phyloP scores from a whole-genome alignment of 257 asterid genomes.

The Linderniella brevidens region DNA sequence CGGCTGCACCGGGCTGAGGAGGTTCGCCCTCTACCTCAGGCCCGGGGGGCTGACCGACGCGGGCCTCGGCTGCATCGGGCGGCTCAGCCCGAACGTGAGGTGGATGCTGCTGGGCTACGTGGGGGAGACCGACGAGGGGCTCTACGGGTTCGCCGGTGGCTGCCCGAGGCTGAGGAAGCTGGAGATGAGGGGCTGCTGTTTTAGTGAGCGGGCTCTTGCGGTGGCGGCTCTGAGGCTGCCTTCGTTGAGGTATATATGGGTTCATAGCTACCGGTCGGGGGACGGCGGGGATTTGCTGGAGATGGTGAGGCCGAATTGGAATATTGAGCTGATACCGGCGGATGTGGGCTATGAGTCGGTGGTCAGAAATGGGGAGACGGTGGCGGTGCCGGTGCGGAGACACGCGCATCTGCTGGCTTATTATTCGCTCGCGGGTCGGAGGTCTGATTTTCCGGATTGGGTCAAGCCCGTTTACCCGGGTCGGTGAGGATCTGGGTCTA shows the following conservation, averaged over 20 bases:
- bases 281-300: neutral
- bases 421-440: conserved; percentile 2
- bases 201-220: conserved; percentile 2
- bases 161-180: conserved; percentile 5
- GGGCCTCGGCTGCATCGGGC: conserved; percentile 1
- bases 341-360: neutral
- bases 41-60: conserved; percentile 3
- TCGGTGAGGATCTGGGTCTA: no score
- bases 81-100: neutral
- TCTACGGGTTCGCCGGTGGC: neutral
- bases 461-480: neutral
- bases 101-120: conserved; percentile 6
- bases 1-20: neutral
- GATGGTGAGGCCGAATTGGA: conserved; percentile 3
- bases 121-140: conserved; percentile 2
- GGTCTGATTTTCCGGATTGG: conserved; percentile 1
- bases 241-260: conserved; percentile 4
- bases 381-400: neutral
- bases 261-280: neutral
- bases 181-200: conserved; percentile 5
- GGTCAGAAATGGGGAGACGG: neutral
- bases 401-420: conserved; percentile 2
- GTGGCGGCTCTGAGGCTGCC: neutral
- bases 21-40: conserved; percentile 5
- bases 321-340: conserved; percentile 2